These are phyloP conservation scores for Porodaedalea pini DNA, from an alignment of 1,284 basidiomycete species.

Conservation along the genomic window DNA sequence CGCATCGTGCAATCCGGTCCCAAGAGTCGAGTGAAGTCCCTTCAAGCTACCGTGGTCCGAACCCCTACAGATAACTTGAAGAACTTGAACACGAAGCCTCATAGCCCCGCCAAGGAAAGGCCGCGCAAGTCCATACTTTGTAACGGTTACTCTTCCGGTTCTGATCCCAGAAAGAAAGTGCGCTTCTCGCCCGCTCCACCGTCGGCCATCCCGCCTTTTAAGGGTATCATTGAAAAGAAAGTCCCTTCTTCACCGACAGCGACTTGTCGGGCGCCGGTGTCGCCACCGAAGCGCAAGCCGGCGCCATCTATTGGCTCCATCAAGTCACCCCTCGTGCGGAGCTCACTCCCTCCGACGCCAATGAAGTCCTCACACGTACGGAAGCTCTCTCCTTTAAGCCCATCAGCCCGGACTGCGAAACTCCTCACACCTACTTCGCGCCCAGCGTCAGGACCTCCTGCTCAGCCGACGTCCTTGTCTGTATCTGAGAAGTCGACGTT, in stretches of 20 bases:
- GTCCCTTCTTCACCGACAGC: background rate
- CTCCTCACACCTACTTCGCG: background rate
- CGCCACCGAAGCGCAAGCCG: conserved; percentile 8
- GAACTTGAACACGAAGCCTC: conserved; percentile 2
- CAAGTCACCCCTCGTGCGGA: background rate
- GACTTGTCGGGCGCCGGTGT: background rate
- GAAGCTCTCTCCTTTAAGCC: background rate
- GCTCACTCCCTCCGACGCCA: background rate
- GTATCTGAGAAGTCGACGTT: background rate
- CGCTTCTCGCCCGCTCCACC: conserved; percentile 14
- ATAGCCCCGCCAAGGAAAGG: background rate
- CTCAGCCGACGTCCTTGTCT: too few relatives aligned
- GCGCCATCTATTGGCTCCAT: background rate
- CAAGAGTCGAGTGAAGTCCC: background rate
- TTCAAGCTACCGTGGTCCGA: background rate
- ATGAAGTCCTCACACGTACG: background rate
- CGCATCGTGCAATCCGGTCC: background rate
- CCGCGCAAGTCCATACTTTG: conserved; percentile 13
- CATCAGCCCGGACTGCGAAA: background rate
- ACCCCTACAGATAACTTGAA: background rate
- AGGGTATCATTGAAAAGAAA: background rate
- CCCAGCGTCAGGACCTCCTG: background rate
- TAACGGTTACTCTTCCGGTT: background rate
- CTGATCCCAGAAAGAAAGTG: conserved; percentile 13
- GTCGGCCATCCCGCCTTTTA: background rate